Base-by-base conservation (phyloP, 441 rosid species). In the Francoa sonchifolia region DNA sequence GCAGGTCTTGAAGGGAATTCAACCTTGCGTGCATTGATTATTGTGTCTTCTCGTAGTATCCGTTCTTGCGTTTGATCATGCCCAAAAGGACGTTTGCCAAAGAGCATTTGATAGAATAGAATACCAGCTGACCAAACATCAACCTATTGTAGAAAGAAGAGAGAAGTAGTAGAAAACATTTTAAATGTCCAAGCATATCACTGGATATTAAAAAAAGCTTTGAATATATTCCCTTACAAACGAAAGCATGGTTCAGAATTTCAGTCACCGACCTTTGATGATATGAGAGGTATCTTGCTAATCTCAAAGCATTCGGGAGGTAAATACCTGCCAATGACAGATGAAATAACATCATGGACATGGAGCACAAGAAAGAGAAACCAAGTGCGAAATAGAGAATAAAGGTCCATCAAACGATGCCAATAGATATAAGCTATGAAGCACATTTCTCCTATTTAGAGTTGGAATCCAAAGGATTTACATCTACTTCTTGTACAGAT, bases 251-350 rank as follows among this genome's bases (percentile, higher is more conserved):
- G n/a, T n/a, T 32, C 21, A 39, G 43, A 39, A 39, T 20, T 11
- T 39, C 29, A 38, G 41, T 41, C 28, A 60, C 74, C 62, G 42
- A 79, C 99, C 92, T 92, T 87, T 10, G 95, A 87, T 43, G 97
- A 92, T 71, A 92, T 92, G 40, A 92, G 64, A 54, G 99, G 97
- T 33, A 68, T 87, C 62, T 57, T 83, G 76, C 58, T 79, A 55
- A 92, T 81, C 72, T 92, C 99, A 46, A 92, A 92, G 68, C 97
- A 92, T 58, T 83, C 99, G 8, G 97, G 97, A 33, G 99, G 99
- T 64, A 92, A 64, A 61, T 92, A 92, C 99, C 96, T 86, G 55
- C 43, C 66, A 39, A 52, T 44, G 43, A 12, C 33, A 37, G 19
- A 34, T 46, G 20, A 50, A 59, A 39, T 32, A 15, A 19, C 1